Conservation (phyloP, 139 green algal species). For the Medakamo hakoo region DNA sequence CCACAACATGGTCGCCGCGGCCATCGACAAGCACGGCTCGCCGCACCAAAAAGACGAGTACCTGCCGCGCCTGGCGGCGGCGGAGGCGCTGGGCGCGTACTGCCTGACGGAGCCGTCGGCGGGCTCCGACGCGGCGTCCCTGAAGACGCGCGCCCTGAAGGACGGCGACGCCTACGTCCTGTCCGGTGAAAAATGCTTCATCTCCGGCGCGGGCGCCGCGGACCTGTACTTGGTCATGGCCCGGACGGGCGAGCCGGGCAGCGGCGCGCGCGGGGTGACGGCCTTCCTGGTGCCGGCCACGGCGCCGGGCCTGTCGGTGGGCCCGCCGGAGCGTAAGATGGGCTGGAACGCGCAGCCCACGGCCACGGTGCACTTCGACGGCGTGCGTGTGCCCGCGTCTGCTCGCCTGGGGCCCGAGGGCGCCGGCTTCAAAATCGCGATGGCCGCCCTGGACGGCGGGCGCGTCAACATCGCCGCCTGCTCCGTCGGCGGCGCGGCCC, state of each 20-base stretch:
- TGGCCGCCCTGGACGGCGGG: conserved; percentile 56
- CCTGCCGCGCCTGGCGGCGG: conserved; percentile 33
- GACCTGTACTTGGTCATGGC: conserved; percentile 65
- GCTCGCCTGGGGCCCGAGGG: conserved; percentile 25
- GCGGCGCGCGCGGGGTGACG: conserved; percentile 37
- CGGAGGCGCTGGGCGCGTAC: conserved; percentile 58
- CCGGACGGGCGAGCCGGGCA: conserved; percentile 21
- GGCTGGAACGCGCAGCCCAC: conserved; percentile 73
- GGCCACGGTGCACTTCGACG: conserved; percentile 35
- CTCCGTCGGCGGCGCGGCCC: conserved; percentile 55
- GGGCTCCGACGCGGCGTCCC: conserved; percentile 49
- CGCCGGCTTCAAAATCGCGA: conserved; percentile 59
- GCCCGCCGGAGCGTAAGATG: conserved; percentile 56
- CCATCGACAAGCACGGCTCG: conserved; percentile 37
- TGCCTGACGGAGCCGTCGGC: conserved; percentile 63
- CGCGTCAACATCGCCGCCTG: conserved; percentile 70
- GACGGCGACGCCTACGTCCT: conserved; percentile 28
- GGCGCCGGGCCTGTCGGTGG: conserved; percentile 49
- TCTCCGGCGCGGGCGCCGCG: conserved; percentile 34
- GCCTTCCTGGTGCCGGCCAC: conserved; percentile 42
- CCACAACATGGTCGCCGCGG: conserved; percentile 67
- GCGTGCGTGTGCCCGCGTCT: conserved; percentile 29
- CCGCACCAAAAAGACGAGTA: conserved; percentile 23
- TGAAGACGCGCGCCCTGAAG: conserved; percentile 31
- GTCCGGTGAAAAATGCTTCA: conserved; percentile 34